phyloP scores from a whole-genome alignment of 2,329 filamentous ascomycete species.

The Sclerotinia spermophila region DNA sequence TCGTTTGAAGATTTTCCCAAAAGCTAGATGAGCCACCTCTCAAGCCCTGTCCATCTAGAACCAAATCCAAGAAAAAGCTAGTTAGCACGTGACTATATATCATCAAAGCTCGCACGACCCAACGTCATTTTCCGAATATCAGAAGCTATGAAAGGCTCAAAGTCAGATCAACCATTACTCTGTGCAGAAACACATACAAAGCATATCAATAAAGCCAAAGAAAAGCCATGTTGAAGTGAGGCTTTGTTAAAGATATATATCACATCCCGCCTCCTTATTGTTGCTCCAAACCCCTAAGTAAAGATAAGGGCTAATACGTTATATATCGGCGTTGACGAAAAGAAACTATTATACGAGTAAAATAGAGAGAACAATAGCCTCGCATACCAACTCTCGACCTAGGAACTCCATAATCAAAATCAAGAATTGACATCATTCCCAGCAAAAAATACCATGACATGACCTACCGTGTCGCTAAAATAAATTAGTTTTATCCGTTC shows the following conservation, averaged over 20 bases:
- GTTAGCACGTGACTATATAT: background rate
- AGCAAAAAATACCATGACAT: background rate
- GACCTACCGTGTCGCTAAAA: background rate
- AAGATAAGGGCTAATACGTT: background rate
- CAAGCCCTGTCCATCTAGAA: background rate
- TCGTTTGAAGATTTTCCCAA: background rate
- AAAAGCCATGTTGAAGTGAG: background rate
- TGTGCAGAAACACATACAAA: background rate
- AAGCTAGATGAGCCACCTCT: background rate
- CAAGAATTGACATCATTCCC: background rate
- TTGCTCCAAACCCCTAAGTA: background rate
- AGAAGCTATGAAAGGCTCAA: background rate
- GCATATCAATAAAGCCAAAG: background rate
- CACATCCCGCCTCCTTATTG: background rate
- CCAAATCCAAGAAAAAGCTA: background rate
- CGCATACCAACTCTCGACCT: background rate
- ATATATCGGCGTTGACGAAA: background rate
- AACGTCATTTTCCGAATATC: background rate
- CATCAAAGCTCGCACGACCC: background rate
- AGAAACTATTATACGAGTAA: too few relatives aligned
- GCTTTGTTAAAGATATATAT: background rate
- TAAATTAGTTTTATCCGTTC: background rate
- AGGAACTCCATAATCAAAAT: background rate
- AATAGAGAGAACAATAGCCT: too few relatives aligned
- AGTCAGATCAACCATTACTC: background rate